Evolutionary conservation across 208 protist genomes (phyloP).

Genomic region (Herpetomonas samuelpessoai): DNA sequence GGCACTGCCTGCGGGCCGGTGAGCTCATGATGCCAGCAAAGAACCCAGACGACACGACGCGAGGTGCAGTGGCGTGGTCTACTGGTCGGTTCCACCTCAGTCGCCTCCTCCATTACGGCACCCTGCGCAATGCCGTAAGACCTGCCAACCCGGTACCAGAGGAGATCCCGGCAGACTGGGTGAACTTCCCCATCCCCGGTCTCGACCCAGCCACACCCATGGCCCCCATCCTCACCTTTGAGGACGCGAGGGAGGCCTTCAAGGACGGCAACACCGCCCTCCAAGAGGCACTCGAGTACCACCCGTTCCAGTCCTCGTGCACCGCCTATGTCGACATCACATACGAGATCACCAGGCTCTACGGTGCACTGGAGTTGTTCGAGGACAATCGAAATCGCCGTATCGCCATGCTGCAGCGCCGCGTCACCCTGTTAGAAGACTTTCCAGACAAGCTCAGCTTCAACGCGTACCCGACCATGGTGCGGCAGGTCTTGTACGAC

Average conservation of each 20-base stretch:
- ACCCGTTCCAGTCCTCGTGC: constrained; percentile 79
- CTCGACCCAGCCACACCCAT: constrained; percentile 30
- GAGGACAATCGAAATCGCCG: constrained; percentile 52
- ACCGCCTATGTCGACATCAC: constrained; percentile 82
- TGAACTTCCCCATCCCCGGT: constrained; percentile 59
- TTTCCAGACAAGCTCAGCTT: constrained; percentile 83
- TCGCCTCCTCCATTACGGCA: constrained; percentile 67
- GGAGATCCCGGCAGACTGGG: constrained; percentile 43
- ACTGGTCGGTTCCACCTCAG: constrained; percentile 76
- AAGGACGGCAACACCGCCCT: constrained; percentile 62
- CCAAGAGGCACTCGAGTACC: constrained; percentile 69
- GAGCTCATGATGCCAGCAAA: constrained; percentile 70
- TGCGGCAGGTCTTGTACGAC: constrained; percentile 85
- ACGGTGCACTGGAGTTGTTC: constrained; percentile 57
- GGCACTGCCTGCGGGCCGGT: constrained; percentile 82
- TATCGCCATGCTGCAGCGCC: constrained; percentile 78
- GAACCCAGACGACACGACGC: constrained; percentile 45
- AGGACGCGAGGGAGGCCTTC: constrained; percentile 74
- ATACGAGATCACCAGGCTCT: constrained; percentile 66
- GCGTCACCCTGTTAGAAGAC: constrained; percentile 51
- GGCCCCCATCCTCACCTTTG: constrained; percentile 53
- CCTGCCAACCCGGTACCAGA: constrained; percentile 7
- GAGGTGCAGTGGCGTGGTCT: constrained; percentile 62
- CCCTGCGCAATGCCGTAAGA: constrained; percentile 1
- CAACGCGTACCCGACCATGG: constrained; percentile 79